Evolutionary conservation across 495 filamentous ascomycete species (phyloP).

Genomic region (Aspergillus saccharolyticus): DNA sequence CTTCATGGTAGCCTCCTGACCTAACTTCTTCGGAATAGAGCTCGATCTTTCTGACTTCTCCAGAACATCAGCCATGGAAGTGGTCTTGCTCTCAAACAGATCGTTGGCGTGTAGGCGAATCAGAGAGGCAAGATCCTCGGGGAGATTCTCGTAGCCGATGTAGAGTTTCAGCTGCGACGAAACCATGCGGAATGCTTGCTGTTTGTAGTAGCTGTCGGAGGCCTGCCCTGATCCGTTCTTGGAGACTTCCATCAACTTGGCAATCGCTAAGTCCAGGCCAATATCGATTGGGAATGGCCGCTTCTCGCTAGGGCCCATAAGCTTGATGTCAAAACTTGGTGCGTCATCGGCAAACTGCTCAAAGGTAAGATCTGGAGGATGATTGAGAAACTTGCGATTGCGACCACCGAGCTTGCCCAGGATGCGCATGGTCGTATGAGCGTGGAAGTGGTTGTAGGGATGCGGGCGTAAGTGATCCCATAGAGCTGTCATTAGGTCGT

Average conservation of each 20-base stretch:
- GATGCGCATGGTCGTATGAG: conserved; percentile 98
- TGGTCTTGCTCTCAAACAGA: conserved; percentile 61
- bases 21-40: conserved; percentile 79
- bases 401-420: conserved; percentile 93
- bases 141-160: conserved; percentile 80
- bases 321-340: conserved; percentile 77
- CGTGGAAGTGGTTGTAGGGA: conserved; percentile 93
- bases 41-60: conserved; percentile 70
- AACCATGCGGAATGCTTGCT: conserved; percentile 82
- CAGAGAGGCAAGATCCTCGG: conserved; percentile 79
- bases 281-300: conserved; percentile 78
- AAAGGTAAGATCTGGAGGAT: conserved; percentile 74
- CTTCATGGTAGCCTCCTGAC: conserved; percentile 73
- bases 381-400: conserved; percentile 90
- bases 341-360: conserved; percentile 81
- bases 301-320: conserved; percentile 83
- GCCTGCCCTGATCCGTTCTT: conserved; percentile 61
- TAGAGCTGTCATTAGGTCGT: conserved; percentile 93
- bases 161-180: conserved; percentile 83
- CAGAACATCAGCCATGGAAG: conserved; percentile 54
- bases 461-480: conserved; percentile 91
- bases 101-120: conserved; percentile 88
- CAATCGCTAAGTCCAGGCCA: conserved; percentile 83
- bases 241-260: conserved; percentile 73
- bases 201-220: conserved; percentile 82